Base-by-base conservation (phyloP, 2,329 filamentous ascomycete species). In the Cordyceps farinosa region DNA sequence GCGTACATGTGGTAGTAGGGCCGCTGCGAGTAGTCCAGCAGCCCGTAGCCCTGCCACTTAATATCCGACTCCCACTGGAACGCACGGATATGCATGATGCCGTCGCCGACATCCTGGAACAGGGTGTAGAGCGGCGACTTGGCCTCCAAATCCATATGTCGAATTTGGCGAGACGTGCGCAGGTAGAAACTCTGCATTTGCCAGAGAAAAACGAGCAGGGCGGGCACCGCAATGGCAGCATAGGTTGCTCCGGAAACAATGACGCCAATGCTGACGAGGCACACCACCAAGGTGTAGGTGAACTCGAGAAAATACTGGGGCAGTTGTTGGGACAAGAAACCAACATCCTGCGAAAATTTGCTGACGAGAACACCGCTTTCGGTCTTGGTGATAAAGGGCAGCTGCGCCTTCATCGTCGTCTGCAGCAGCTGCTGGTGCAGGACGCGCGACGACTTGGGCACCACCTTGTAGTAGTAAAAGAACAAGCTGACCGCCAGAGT, bases 1-100 rank as follows among this genome's bases (percentile, higher is more conserved):
- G 79, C 78, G 61, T 77, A 82, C 15, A 86, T 73, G 2, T 85
- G 74, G 67, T 87, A 87, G 58, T 80, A 82, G 1, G 84, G 83
- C 36, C 76, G 72, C 66, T 86, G 84, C 0, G 83, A 83, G 13
- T 73, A 70, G 64, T 86, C 80, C 1, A 86, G 71, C 0, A 83
- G 73, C 3, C 68, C 65, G n/a, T 79, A 70, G 59, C 81, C 83
- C 64, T 77, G 77, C 40, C 76, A 67, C 44, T 76, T 72, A 61
- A 79, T 76, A 4, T 73, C 69, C 1, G 72, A 68, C 45, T 80
- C 74, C 84, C 84, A 87, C 4, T 79, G 78, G 64, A 84, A 85
- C 1, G 83, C 81, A 22, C 83, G 77, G 51, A 84, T 80, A 0
- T 80, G 83, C 1, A 74, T 67, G 1, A 83, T 65, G 1, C 81